Conservation (phyloP, 2,329 filamentous ascomycete genomes). For the Neonectria faginata region DNA sequence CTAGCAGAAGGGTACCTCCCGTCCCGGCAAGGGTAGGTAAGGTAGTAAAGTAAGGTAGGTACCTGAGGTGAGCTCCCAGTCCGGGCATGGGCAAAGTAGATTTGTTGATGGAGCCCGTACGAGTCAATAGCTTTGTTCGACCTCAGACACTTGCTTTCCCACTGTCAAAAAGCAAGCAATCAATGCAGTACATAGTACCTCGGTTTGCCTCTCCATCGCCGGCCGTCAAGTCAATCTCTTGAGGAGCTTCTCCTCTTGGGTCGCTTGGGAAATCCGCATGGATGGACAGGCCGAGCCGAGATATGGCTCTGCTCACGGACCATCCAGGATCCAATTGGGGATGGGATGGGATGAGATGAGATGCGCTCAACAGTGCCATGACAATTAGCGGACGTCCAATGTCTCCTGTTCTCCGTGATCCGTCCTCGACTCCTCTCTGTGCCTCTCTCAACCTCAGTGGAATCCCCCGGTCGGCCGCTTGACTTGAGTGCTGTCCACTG, state of each 20-base stretch:
- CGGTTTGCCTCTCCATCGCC: conserved; percentile 5
- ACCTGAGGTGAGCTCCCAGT: neutral
- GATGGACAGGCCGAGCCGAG: conserved; percentile 28
- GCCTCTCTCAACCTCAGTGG: conserved; percentile 15
- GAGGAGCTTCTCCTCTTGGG: conserved; percentile 1
- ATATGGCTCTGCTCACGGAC: conserved; percentile 27
- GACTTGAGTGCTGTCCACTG: conserved; percentile 43
- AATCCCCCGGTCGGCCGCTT: conserved; percentile 28
- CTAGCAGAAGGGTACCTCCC: neutral
- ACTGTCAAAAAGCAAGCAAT: conserved; percentile 20
- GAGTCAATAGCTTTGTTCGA: conserved; percentile 21
- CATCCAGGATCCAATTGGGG: conserved; percentile 12
- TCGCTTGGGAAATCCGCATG: conserved; percentile 28
- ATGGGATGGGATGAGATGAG: conserved; percentile 25
- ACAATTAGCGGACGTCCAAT: neutral
- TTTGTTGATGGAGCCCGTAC: conserved; percentile 16
- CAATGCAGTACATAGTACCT: neutral
- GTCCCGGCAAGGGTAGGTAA: neutral
- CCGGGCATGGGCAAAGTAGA: conserved; percentile 13
- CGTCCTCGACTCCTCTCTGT: conserved; percentile 2
- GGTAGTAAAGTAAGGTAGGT: too few species aligned
- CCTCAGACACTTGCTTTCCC: conserved; percentile 11
- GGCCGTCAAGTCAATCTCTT: neutral
- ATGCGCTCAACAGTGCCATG: neutral
- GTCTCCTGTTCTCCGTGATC: conserved; percentile 11